Evolutionary conservation across 306 rosid species (phyloP).

Genomic region (Ochetophila trinervis): DNA sequence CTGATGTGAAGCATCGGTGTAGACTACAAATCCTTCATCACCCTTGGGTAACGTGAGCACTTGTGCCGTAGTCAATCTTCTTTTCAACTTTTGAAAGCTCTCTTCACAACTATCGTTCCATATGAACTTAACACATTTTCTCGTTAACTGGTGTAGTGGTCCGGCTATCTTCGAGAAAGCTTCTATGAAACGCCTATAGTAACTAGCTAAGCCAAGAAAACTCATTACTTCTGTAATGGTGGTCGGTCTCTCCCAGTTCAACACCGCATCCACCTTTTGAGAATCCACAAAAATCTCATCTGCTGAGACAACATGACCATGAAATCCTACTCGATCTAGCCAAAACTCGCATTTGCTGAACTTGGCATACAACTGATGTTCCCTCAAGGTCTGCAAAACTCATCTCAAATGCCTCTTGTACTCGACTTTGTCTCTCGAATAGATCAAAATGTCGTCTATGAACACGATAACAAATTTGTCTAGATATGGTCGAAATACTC

Average conservation of each 20-base stretch:
- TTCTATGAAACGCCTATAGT: no score
- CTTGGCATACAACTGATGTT: background rate
- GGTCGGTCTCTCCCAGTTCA: background rate
- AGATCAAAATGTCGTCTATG: background rate
- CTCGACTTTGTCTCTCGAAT: fast-evolving
- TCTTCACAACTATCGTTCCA: background rate
- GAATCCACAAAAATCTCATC: background rate
- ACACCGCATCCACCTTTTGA: background rate
- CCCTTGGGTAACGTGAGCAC: no score
- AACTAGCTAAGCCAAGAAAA: background rate
- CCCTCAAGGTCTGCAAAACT: background rate
- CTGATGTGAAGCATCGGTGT: no score
- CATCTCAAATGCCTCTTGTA: background rate
- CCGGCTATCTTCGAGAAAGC: no score
- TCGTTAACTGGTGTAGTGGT: no score
- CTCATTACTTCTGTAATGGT: background rate
- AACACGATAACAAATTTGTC: background rate
- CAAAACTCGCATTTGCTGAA: background rate
- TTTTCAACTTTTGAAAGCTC: background rate
- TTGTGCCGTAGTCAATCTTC: no score
- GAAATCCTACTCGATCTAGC: background rate
- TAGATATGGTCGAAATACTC: no score
- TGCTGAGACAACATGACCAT: background rate
- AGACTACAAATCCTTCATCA: no score
- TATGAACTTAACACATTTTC: background rate